Conservation (phyloP, 2,329 filamentous ascomycete genomes). For the Fusarium hainanense region DNA sequence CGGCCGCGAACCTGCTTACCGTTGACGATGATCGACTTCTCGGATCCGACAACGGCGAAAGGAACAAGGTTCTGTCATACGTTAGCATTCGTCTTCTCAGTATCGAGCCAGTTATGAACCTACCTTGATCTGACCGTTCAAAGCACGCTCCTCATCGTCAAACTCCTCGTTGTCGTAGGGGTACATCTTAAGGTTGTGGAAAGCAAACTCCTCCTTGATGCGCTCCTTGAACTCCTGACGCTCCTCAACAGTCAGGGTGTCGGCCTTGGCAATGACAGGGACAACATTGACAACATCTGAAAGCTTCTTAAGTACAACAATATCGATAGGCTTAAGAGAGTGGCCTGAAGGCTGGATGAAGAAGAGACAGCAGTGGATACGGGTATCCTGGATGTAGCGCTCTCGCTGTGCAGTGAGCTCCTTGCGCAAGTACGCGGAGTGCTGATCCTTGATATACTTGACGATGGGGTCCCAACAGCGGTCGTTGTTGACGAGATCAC, state of each 20-base stretch:
- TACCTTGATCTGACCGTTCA: slow-evolving; percentile 98
- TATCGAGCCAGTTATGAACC: slow-evolving; percentile 33
- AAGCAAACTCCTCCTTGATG: slow-evolving; percentile 99
- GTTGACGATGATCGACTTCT: slow-evolving; percentile 97
- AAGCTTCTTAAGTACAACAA: slow-evolving; percentile 99
- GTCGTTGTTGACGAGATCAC: slow-evolving; percentile 99
- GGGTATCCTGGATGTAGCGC: slow-evolving; percentile 98
- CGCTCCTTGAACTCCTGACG: slow-evolving; percentile 96
- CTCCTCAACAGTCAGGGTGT: slow-evolving; percentile 96
- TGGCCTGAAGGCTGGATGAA: slow-evolving; percentile 99
- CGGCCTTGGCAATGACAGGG: slow-evolving; percentile 97
- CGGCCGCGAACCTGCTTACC: slow-evolving; percentile 97
- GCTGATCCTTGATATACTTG: slow-evolving; percentile 99
- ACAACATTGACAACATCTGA: slow-evolving; percentile 99
- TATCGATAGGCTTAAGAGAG: slow-evolving; percentile 98
- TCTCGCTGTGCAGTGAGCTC: slow-evolving; percentile 99
- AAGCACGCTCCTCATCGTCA: slow-evolving; percentile 92
- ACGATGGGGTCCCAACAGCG: slow-evolving; percentile 99
- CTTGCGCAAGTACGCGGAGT: slow-evolving; percentile 98
- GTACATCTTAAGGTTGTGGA: slow-evolving; percentile 99
- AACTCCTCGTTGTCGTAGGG: slow-evolving; percentile 99
- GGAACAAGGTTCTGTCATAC: slow-evolving; percentile 82
- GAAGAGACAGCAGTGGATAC: slow-evolving; percentile 99
- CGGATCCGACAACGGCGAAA: slow-evolving; percentile 97
- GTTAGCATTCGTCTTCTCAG: slow-evolving; percentile 49